Conservation (phyloP, 495 filamentous ascomycete genomes). For the Glarea lozoyensis region DNA sequence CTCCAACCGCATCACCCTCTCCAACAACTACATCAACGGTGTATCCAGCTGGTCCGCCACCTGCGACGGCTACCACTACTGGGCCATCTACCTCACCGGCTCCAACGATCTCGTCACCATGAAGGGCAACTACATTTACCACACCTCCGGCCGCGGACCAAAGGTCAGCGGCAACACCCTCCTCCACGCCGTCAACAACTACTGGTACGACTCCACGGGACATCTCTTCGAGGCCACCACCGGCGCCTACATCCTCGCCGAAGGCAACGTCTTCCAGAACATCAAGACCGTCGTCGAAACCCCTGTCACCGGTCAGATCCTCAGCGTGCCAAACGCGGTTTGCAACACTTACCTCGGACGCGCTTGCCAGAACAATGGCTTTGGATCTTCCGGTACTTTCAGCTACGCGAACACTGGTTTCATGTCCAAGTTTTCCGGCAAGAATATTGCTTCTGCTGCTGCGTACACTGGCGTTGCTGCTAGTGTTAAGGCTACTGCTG, state of each 20-base stretch:
- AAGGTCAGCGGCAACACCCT: constrained; percentile 39
- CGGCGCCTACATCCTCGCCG: constrained; percentile 43
- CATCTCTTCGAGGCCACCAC: constrained; percentile 47
- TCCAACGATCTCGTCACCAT: constrained; percentile 34
- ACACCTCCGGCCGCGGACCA: constrained; percentile 43
- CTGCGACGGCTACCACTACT: constrained; percentile 48
- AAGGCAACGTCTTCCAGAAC: constrained; percentile 54
- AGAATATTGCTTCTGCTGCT: neutral
- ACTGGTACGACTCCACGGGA: constrained; percentile 42
- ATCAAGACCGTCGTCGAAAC: constrained; percentile 24
- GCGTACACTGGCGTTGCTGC: neutral
- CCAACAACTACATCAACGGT: constrained; percentile 38
- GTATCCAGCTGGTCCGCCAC: constrained; percentile 38
- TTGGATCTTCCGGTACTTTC: constrained; percentile 29
- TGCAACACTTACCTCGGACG: constrained; percentile 36
- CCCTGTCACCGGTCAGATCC: constrained; percentile 30
- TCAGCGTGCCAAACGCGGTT: constrained; percentile 23
- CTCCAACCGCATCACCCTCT: constrained; percentile 31
- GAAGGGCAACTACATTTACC: constrained; percentile 39
- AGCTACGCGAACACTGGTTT: constrained; percentile 9
- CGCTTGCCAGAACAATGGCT: constrained; percentile 36
- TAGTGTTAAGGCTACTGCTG: constrained; percentile 3
- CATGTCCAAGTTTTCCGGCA: constrained; percentile 2
- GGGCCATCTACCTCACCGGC: constrained; percentile 39
- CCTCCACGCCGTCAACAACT: constrained; percentile 50